Evolutionary conservation across 257 asterid genomes (phyloP).

Genomic region (Agastache rugosa): DNA sequence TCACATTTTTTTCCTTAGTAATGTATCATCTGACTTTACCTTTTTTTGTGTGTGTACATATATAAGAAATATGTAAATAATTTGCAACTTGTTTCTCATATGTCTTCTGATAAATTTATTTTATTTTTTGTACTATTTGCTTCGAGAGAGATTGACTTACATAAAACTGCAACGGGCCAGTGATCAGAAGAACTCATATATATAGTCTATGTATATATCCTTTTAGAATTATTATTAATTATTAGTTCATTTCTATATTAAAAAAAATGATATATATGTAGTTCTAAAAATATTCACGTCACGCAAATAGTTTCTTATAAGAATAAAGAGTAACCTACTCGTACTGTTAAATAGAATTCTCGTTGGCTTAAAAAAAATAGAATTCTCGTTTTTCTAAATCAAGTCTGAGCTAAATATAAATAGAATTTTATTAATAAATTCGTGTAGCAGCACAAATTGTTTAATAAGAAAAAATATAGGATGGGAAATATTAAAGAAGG

Average conservation of each 20-base stretch:
- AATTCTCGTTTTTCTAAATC: too few relatives aligned
- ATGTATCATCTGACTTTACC: neutral
- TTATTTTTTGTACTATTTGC: neutral
- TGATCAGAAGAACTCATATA: neutral
- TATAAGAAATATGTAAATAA: neutral
- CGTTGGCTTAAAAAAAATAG: too few relatives aligned
- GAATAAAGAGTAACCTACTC: too few relatives aligned
- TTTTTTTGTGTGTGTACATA: neutral
- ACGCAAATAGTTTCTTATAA: too few relatives aligned
- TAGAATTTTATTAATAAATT: neutral
- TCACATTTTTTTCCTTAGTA: neutral
- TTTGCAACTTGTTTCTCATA: neutral
- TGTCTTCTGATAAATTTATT: neutral
- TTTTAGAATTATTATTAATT: too few relatives aligned
- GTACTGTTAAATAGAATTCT: too few relatives aligned
- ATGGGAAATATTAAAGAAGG: too few relatives aligned
- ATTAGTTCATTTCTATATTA: too few relatives aligned
- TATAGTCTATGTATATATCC: neutral
- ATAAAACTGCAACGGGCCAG: neutral
- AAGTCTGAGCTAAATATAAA: too few relatives aligned
- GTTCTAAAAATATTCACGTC: too few relatives aligned
- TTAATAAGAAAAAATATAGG: neutral
- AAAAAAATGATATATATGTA: too few relatives aligned
- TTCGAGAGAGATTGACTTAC: neutral
- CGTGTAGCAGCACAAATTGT: neutral